Base-by-base conservation (phyloP, 2,329 filamentous ascomycete species). In the Zymoseptoria passerinii region DNA sequence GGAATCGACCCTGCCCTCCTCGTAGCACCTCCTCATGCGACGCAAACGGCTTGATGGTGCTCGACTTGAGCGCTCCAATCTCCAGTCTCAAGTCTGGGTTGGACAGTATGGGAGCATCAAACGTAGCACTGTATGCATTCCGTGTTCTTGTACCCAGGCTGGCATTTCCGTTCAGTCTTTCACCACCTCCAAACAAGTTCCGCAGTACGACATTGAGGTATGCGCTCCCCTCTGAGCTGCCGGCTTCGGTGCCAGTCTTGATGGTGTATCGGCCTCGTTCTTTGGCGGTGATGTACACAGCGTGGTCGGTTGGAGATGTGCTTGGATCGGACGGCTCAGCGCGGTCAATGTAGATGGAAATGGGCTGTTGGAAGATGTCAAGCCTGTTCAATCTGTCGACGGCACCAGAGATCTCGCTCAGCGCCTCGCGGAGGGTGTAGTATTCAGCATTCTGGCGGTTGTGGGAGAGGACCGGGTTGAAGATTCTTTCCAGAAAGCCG, bases 111-210 rank as follows among this genome's bases (percentile, higher is more conserved):
- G 94, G 94, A 0, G 89, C 86, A 61, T 90, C 87, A 61, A 97
- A 87, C 58, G 85, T 86, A 56, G 90, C 90, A 63, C 90, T 92
- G 76, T 97, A 97, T 27, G 92, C 89, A 2, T 91, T 96, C 52
- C 91, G 82, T 28, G 94, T 97, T 50, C 94, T 83, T 6, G 92
- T 97, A 58, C 94, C 94, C 23, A 92, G 78, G 29, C 90, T 92
- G 53, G 90, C 92, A 68, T 96, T 92, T 60, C 95, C 78, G 55
- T 89, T 90, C 62, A 99, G 77, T 58, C 88, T 88, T 77, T 99
- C 94, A 23, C 92, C 94, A 48, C 94, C 94, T 54, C 94, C 94
- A 71, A 99, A 90, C 60, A 99, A 82, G 75, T 99, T 99, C 66
- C 94, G 86, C 79, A 91, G 86, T 54, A 92, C 81, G 50, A 91